phyloP scores from a whole-genome alignment of 2,329 filamentous ascomycete species.

The Aspergillus tamarii region DNA sequence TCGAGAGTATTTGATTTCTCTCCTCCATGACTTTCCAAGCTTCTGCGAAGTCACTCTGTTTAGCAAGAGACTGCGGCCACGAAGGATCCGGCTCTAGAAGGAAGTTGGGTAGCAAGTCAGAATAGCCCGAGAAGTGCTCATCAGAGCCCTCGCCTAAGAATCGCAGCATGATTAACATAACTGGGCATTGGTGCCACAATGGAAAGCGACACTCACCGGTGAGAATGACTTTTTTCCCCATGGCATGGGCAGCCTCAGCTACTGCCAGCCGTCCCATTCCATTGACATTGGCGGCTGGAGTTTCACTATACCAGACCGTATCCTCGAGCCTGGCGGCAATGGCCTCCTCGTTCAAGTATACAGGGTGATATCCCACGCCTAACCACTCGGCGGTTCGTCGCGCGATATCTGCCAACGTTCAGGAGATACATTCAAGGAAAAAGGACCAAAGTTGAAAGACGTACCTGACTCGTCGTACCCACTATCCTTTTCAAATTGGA shows the following conservation, averaged over 20 bases:
- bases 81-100: slow-evolving; percentile 53
- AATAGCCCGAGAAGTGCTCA: slow-evolving; percentile 60
- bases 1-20: not conserved
- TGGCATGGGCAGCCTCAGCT: slow-evolving; percentile 48
- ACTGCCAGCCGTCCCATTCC: slow-evolving; percentile 57
- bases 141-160: slow-evolving; percentile 53
- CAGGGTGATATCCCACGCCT: slow-evolving; percentile 49
- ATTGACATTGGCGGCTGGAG: slow-evolving; percentile 55
- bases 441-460: slow-evolving; percentile 19
- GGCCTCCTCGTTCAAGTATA: slow-evolving; percentile 48
- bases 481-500: slow-evolving; percentile 55
- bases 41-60: slow-evolving; percentile 6
- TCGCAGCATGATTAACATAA: not conserved
- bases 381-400: slow-evolving; percentile 53
- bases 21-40: slow-evolving; percentile 8
- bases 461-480: slow-evolving; percentile 55
- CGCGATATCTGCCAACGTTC: slow-evolving; percentile 40
- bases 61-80: slow-evolving; percentile 33
- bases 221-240: slow-evolving; percentile 58
- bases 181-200: not conserved
- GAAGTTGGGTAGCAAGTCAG: slow-evolving; percentile 50
- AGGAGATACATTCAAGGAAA: not conserved
- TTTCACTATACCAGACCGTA: slow-evolving; percentile 50
- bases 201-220: slow-evolving; percentile 39
- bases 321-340: slow-evolving; percentile 50